Evolutionary conservation across 306 rosid genomes (phyloP).

Genomic region (Mimosa bimucronata): DNA sequence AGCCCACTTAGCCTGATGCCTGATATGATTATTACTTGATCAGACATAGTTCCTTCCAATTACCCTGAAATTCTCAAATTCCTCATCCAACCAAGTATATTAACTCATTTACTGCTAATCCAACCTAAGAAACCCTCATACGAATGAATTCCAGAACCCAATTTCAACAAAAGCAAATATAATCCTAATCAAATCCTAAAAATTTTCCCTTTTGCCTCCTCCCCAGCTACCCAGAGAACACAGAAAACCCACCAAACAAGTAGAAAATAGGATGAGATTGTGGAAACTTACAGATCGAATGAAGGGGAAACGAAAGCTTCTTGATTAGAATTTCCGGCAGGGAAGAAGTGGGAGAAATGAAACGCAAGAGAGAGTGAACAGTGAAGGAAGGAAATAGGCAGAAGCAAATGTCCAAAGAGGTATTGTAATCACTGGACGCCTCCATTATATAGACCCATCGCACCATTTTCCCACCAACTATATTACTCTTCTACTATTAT

Average conservation of each 20-base stretch:
- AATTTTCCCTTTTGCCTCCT: neutral
- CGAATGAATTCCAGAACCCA: neutral
- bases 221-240: conserved; percentile 5
- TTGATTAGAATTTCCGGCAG: conserved; percentile 12
- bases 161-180: neutral
- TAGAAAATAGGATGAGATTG: neutral
- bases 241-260: neutral
- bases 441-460: conserved; percentile 40
- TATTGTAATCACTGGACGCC: neutral
- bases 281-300: conserved; percentile 48
- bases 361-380: neutral
- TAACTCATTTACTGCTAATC: too few relatives aligned
- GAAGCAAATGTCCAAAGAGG: conserved; percentile 25
- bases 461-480: neutral
- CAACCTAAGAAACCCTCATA: neutral
- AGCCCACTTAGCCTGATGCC: too few relatives aligned
- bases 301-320: too few relatives aligned
- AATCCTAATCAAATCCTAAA: neutral
- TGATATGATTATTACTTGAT: too few relatives aligned
- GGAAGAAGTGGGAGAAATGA: neutral
- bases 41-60: too few relatives aligned
- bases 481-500: too few relatives aligned
- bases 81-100: too few relatives aligned
- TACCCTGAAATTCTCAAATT: too few relatives aligned
- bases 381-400: neutral